Conservation (phyloP, 1,139 yeast species). For the Protomyces macrosporus region DNA sequence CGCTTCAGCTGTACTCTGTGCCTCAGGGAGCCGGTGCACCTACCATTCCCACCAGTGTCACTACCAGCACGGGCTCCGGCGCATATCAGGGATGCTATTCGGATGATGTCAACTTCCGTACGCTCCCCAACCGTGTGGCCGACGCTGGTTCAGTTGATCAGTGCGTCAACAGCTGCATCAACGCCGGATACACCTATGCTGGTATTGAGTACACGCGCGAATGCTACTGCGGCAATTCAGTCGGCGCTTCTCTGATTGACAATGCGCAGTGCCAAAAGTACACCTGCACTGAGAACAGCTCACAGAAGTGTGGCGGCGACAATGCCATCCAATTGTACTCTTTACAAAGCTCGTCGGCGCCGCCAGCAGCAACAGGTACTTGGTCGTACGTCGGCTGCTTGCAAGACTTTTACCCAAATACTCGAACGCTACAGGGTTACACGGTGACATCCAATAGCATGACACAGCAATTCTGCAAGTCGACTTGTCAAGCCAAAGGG, state of each 20-base stretch:
- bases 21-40: background rate
- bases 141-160: conserved; percentile 20
- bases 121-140: conserved; percentile 6
- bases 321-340: background rate
- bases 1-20: background rate
- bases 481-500: conserved; percentile 1
- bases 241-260: background rate
- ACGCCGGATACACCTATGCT: conserved; percentile 14
- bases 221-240: conserved; percentile 20
- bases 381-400: conserved; percentile 1
- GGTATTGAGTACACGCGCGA: conserved; percentile 26
- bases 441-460: conserved; percentile 2
- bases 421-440: conserved; percentile 12
- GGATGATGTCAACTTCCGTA: conserved; percentile 2
- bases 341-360: background rate
- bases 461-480: conserved; percentile 9
- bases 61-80: background rate
- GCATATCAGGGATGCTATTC: conserved; percentile 1
- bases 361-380: background rate
- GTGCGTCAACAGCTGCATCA: conserved; percentile 16
- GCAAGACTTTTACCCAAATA: conserved; percentile 3
- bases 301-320: background rate
- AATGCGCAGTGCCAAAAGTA: background rate
- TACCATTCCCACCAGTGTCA: background rate
- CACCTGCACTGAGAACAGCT: background rate